Conservation (phyloP, 2,329 filamentous ascomycete genomes). For the Aspergillus uvarum region DNA sequence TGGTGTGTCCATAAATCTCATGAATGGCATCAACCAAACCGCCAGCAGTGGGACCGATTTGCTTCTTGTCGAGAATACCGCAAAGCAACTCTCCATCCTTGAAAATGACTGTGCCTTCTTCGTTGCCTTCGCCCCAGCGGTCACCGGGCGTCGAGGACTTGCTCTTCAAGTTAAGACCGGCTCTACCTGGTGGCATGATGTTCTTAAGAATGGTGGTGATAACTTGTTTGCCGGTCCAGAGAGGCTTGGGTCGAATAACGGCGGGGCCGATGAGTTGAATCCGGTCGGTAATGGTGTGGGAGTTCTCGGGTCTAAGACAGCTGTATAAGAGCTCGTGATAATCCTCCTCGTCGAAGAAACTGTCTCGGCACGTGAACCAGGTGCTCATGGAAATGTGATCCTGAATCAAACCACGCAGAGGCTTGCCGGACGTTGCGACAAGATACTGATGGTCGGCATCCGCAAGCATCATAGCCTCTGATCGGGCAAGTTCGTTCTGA, state of each 20-base stretch:
- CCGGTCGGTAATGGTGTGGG: conserved; percentile 78
- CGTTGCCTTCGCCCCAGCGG: conserved; percentile 68
- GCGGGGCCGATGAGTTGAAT: conserved; percentile 80
- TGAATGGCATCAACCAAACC: conserved; percentile 91
- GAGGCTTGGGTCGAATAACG: conserved; percentile 72
- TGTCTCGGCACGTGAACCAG: conserved; percentile 84
- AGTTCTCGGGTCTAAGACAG: conserved; percentile 83
- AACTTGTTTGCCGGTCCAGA: conserved; percentile 97
- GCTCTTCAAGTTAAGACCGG: conserved; percentile 74
- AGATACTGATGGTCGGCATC: conserved; percentile 98
- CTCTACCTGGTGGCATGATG: conserved; percentile 73
- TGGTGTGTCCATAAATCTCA: conserved; percentile 84
- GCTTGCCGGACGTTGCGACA: conserved; percentile 88
- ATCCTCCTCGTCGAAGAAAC: conserved; percentile 81
- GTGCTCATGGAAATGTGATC: conserved; percentile 97
- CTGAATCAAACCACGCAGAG: conserved; percentile 92
- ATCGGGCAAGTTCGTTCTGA: conserved; percentile 90
- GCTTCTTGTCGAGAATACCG: conserved; percentile 92
- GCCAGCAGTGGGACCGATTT: conserved; percentile 82
- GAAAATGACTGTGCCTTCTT: conserved; percentile 80
- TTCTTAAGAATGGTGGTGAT: conserved; percentile 92
- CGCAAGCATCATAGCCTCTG: conserved; percentile 88
- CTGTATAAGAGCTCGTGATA: conserved; percentile 95
- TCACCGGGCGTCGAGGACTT: conserved; percentile 76
- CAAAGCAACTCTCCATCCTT: conserved; percentile 83